Percentiles rank a stretch among this genome's conserved stretches.
Conservation (phyloP, 2,329 filamentous ascomycete species). For the Talaromyces marneffei region DNA sequence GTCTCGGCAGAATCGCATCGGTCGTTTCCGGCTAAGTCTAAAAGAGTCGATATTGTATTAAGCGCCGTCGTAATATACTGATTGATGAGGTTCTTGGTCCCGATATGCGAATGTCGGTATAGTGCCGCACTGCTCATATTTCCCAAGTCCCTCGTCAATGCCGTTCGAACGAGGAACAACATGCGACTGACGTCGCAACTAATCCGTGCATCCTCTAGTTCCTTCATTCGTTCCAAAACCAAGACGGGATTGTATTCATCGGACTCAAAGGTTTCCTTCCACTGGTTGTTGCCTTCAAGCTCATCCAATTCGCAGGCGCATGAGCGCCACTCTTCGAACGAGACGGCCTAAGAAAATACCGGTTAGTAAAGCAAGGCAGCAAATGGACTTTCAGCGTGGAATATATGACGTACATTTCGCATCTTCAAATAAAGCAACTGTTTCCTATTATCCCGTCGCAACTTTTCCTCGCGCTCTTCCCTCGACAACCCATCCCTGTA, state of each 20-base stretch:
- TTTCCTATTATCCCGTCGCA: constrained; percentile 52
- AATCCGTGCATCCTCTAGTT: constrained; percentile 68
- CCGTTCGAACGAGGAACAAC: constrained; percentile 73
- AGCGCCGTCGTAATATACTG: constrained; percentile 76
- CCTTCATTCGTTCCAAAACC: constrained; percentile 62
- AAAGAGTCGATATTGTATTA: constrained; percentile 65
- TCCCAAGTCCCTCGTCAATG: constrained; percentile 72
- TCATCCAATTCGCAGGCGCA: constrained; percentile 72
- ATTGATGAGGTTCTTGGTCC: constrained; percentile 83
- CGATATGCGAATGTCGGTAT: constrained; percentile 77
- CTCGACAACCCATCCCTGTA: constrained; percentile 51
- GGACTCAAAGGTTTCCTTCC: constrained; percentile 66
- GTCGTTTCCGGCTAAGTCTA: constrained; percentile 54
- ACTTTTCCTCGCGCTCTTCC: constrained; percentile 46
- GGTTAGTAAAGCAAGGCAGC: constrained; percentile 13
- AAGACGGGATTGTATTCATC: constrained; percentile 66
- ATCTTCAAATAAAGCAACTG: constrained; percentile 60
- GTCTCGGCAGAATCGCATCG: constrained; percentile 52
- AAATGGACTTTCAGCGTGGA: neutral
- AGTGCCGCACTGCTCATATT: constrained; percentile 78
- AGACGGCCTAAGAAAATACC: constrained; percentile 52
- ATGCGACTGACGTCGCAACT: constrained; percentile 69
- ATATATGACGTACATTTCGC: constrained; percentile 52
- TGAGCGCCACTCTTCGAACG: constrained; percentile 65
- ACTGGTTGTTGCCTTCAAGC: constrained; percentile 72